These are phyloP conservation scores for Serendipita vermifera DNA, from an alignment of 768 basidiomycete species.

Conservation along the genomic window DNA sequence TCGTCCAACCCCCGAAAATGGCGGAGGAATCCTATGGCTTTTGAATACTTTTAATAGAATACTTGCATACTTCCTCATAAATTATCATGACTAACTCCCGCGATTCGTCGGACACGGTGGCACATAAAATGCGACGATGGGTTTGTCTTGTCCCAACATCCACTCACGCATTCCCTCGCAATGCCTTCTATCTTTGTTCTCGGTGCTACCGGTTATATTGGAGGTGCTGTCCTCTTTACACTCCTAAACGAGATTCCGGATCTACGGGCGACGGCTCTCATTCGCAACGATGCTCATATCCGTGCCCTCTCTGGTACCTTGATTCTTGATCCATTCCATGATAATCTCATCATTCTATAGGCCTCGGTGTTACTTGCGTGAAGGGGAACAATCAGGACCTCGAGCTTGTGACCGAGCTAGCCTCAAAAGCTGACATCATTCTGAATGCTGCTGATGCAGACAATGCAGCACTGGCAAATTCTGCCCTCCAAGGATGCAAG, in stretches of 20 bases:
- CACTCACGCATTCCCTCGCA: not conserved
- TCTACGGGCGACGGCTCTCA: not conserved
- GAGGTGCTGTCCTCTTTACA: not conserved
- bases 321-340: not conserved
- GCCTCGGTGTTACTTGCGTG: not conserved
- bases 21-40: too few species aligned
- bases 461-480: not conserved
- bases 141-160: too few species aligned
- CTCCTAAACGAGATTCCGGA: not conserved
- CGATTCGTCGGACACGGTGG: too few species aligned
- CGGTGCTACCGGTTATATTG: not conserved
- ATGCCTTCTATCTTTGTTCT: not conserved
- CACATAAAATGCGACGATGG: too few species aligned
- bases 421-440: not conserved
- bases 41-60: too few species aligned
- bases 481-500: not conserved
- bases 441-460: not conserved
- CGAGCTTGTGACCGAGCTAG: not conserved
- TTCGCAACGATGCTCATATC: not conserved
- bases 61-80: too few species aligned
- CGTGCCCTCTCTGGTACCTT: not conserved
- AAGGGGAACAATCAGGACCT: not conserved
- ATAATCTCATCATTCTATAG: not conserved
- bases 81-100: too few species aligned
- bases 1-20: too few species aligned